Conservation (phyloP, 345 rosid species). For the Cardamine occulta region DNA sequence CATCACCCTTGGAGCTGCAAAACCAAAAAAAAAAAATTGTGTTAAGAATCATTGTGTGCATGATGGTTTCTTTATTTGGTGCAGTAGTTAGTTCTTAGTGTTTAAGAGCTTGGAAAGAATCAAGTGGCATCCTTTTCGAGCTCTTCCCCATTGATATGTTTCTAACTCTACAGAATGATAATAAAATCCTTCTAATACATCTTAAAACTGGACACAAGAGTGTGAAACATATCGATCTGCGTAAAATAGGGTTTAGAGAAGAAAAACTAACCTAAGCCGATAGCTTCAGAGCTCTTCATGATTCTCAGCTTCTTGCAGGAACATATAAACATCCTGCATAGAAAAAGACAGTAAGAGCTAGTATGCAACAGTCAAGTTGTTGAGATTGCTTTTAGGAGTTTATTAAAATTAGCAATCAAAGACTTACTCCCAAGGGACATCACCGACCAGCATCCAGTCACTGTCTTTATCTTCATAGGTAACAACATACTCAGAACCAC, state of each 20-base stretch:
- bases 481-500: constrained; percentile 77
- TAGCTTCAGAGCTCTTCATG: constrained; percentile 75
- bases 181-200: constrained; percentile 10
- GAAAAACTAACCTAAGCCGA: constrained; percentile 59
- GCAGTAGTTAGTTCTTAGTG: constrained; percentile 5
- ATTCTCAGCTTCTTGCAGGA: constrained; percentile 72
- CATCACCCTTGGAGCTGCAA: constrained; percentile 74
- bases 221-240: constrained; percentile 8
- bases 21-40: background rate
- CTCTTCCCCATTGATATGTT: constrained; percentile 1
- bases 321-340: constrained; percentile 68
- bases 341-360: constrained; percentile 18
- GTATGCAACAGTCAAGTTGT: constrained; percentile 11
- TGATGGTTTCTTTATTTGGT: constrained; percentile 8
- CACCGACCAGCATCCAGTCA: constrained; percentile 92
- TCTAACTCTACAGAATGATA: background rate
- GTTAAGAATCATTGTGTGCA: constrained; percentile 7
- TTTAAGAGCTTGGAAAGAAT: constrained; percentile 28
- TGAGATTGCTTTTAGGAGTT: constrained; percentile 8
- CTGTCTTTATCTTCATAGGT: constrained; percentile 85
- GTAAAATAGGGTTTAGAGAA: constrained; percentile 14
- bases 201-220: background rate
- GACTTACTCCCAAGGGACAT: constrained; percentile 90
- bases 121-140: constrained; percentile 7
- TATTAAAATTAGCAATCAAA: constrained; percentile 10